Evolutionary conservation across 2,329 filamentous ascomycete genomes (phyloP).

Genomic region (Sordariomycetes sp.): DNA sequence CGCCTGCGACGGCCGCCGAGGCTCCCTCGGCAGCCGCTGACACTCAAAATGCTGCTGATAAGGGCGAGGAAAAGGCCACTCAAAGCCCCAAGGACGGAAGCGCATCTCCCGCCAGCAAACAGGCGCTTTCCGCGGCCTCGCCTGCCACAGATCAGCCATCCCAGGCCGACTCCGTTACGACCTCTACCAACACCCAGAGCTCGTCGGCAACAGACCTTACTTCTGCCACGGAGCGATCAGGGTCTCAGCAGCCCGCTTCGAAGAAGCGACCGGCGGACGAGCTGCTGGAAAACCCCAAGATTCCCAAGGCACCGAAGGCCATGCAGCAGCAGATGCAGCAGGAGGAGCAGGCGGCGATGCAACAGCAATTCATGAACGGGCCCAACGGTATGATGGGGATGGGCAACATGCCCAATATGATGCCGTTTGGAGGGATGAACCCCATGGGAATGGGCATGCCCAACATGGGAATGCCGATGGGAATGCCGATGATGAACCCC

Average conservation of each 20-base stretch:
- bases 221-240: background rate
- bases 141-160: conserved; percentile 8
- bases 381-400: conserved; percentile 21
- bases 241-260: conserved; percentile 21
- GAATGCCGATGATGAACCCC: conserved; percentile 10
- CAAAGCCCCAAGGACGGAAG: conserved; percentile 5
- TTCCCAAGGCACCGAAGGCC: conserved; percentile 51
- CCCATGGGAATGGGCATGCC: conserved; percentile 26
- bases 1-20: background rate
- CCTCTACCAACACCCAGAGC: background rate
- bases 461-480: conserved; percentile 27
- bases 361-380: conserved; percentile 26
- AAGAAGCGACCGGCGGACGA: conserved; percentile 83
- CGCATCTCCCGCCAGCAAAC: conserved; percentile 8
- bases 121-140: conserved; percentile 7
- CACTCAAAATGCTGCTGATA: conserved; percentile 5
- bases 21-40: conserved; percentile 1
- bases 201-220: conserved; percentile 1
- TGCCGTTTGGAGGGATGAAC: conserved; percentile 15
- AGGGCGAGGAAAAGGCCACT: conserved; percentile 8
- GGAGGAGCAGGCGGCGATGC: conserved; percentile 33
- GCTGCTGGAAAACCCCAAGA: conserved; percentile 51
- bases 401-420: conserved; percentile 28
- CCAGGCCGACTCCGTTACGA: conserved; percentile 21
- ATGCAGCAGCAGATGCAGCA: conserved; percentile 48